phyloP scores from a whole-genome alignment of 1,139 yeast species.

The Candida tetrigidarum region DNA sequence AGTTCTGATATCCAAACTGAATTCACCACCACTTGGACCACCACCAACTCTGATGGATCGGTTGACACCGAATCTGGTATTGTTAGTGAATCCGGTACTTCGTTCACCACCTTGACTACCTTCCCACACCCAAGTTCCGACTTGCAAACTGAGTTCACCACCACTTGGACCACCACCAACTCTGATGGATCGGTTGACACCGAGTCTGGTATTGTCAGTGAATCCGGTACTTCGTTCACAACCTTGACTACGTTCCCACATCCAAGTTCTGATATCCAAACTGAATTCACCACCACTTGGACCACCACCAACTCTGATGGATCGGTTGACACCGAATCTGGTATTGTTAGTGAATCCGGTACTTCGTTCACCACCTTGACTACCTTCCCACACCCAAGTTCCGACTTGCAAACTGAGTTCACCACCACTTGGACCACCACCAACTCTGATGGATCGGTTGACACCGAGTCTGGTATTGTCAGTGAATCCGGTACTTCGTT shows the following conservation, averaged over 20 bases:
- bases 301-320: slow-evolving; percentile 14
- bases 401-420: slow-evolving; percentile 7
- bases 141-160: slow-evolving; percentile 7
- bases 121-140: slow-evolving; percentile 6
- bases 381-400: background rate
- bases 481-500: slow-evolving; percentile 8
- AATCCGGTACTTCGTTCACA: background rate
- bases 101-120: background rate
- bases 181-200: slow-evolving; percentile 4
- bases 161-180: slow-evolving; percentile 11
- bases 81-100: slow-evolving; percentile 14
- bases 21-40: slow-evolving; percentile 10
- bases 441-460: slow-evolving; percentile 3
- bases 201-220: slow-evolving; percentile 10
- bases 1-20: slow-evolving; percentile 6
- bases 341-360: slow-evolving; percentile 8
- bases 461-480: slow-evolving; percentile 10
- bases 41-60: slow-evolving; percentile 17
- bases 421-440: slow-evolving; percentile 10
- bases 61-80: slow-evolving; percentile 11
- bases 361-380: slow-evolving; percentile 3
- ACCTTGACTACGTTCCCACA: background rate
- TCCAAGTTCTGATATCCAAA: background rate
- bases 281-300: too few species aligned
- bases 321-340: slow-evolving; percentile 9